These are phyloP conservation scores for Kazachstania taianensis DNA, from an alignment of 805 yeast species.

Conservation along the genomic window DNA sequence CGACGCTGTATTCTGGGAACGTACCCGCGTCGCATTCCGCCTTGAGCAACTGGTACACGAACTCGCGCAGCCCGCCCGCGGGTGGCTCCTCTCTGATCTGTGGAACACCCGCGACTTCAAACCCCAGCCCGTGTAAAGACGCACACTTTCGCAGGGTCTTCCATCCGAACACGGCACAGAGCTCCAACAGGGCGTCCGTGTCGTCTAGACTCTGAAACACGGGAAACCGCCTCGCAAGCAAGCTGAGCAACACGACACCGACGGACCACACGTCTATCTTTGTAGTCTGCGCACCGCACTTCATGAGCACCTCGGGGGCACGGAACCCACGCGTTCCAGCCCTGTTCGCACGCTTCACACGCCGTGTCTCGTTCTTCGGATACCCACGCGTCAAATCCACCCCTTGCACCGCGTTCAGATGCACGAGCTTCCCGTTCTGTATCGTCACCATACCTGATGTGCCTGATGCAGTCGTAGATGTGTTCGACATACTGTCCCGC, in stretches of 20 bases:
- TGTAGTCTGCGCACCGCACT: conserved; percentile 73
- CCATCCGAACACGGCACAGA: conserved; percentile 71
- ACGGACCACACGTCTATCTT: conserved; percentile 89
- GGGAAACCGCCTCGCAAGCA: conserved; percentile 75
- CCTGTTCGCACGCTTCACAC: conserved; percentile 87
- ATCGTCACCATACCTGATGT: conserved; percentile 19
- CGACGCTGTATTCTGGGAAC: conserved; percentile 62
- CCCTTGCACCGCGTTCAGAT: conserved; percentile 27
- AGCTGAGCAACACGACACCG: conserved; percentile 75
- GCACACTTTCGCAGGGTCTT: conserved; percentile 68
- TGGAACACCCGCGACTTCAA: conserved; percentile 54
- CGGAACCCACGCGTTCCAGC: conserved; percentile 95
- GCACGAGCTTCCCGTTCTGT: conserved; percentile 26
- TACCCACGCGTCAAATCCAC: conserved; percentile 49
- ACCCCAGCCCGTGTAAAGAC: conserved; percentile 75
- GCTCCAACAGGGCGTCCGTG: conserved; percentile 79
- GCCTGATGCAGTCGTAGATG: not conserved
- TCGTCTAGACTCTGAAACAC: conserved; percentile 92
- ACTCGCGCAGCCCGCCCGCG: conserved; percentile 26
- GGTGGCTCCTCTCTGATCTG: conserved; percentile 33
- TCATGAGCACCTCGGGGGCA: conserved; percentile 86
- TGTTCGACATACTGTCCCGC: conserved; percentile 21
- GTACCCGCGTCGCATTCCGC: conserved; percentile 41
- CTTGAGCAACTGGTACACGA: conserved; percentile 20
- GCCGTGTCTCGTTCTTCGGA: conserved; percentile 77